Conservation (phyloP, 805 yeast genomes). For the Pichia californica region DNA sequence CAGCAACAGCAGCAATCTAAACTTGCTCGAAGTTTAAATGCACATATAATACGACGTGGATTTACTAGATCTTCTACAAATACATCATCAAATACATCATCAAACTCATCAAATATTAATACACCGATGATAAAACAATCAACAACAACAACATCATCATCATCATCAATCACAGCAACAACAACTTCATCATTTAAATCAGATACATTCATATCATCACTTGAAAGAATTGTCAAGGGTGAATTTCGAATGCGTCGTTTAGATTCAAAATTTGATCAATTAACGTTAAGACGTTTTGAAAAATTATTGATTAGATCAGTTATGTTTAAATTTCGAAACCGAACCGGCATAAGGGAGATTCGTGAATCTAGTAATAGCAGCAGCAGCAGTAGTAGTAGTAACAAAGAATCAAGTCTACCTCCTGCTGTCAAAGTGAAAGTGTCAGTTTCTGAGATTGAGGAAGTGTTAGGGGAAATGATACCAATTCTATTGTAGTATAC, state of each 20-base stretch:
- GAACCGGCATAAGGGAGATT: no score
- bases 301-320: background rate
- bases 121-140: no score
- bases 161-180: background rate
- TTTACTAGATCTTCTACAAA: background rate
- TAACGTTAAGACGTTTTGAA: background rate
- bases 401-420: no score
- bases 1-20: no score
- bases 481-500: background rate
- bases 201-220: background rate
- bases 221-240: background rate
- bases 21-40: conserved; percentile 1
- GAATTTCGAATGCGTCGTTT: conserved; percentile 5
- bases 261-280: background rate
- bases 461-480: background rate
- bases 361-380: no score
- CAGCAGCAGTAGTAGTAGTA: no score
- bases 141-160: background rate
- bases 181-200: background rate
- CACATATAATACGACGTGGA: conserved; percentile 1
- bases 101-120: background rate
- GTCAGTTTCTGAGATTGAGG: background rate
- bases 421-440: background rate
- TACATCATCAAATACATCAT: background rate
- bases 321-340: background rate